Evolutionary conservation across 768 basidiomycete genomes (phyloP).

Genomic region (Melanogaster broomeanus): DNA sequence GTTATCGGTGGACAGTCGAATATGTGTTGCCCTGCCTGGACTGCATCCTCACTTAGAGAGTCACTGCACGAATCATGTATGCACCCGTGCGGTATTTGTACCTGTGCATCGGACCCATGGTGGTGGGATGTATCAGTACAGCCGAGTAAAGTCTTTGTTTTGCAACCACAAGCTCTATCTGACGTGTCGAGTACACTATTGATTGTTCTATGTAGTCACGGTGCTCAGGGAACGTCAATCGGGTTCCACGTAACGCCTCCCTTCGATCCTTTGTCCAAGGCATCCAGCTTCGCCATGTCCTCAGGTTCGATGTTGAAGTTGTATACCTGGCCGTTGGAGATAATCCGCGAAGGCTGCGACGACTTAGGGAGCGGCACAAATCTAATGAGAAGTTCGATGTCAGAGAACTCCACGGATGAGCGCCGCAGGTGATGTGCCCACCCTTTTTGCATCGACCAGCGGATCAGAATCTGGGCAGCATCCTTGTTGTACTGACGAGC

Average conservation of each 20-base stretch:
- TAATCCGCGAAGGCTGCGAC: conserved; percentile 42
- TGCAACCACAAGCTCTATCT: no score
- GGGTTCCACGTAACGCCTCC: conserved; percentile 55
- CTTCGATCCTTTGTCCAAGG: conserved; percentile 43
- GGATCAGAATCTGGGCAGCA: conserved; percentile 75
- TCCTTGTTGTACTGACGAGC: conserved; percentile 49
- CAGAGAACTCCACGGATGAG: conserved; percentile 1
- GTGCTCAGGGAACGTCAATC: conserved; percentile 25
- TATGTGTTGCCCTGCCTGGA: conserved; percentile 19
- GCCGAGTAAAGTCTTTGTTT: no score
- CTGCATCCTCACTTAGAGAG: no score
- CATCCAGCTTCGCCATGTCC: conserved; percentile 47
- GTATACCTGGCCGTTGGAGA: conserved; percentile 45
- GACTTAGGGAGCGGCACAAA: conserved; percentile 54
- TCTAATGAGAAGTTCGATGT: conserved; percentile 20
- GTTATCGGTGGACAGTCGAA: conserved; percentile 62
- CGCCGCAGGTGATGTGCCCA: conserved; percentile 29
- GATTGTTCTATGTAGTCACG: not conserved
- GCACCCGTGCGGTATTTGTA: no score
- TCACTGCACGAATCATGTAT: no score
- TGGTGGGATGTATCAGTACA: no score
- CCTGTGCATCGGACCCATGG: no score
- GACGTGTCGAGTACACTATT: not conserved
- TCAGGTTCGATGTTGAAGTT: conserved; percentile 44
- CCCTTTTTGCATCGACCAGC: conserved; percentile 85